phyloP scores from a whole-genome alignment of 2,329 filamentous ascomycete species.

The Graphilbum sp. region DNA sequence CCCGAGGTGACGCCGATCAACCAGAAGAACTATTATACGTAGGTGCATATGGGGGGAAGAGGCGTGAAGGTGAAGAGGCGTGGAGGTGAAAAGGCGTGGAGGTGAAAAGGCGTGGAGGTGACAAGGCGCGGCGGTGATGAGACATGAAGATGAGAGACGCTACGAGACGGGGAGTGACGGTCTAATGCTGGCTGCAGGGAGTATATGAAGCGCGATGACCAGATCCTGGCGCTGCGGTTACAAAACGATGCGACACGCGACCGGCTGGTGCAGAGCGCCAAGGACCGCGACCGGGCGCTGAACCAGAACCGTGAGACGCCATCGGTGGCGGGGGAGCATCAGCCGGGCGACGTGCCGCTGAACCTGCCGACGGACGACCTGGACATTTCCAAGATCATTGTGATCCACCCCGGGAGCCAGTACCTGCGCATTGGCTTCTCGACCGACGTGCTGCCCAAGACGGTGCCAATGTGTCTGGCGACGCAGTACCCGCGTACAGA shows the following conservation, averaged over 20 bases:
- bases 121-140: background rate
- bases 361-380: constrained; percentile 41
- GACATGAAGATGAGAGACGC: background rate
- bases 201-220: constrained; percentile 96
- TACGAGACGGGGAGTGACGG: constrained; percentile 4
- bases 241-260: constrained; percentile 79
- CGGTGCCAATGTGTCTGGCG: constrained; percentile 83
- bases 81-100: constrained; percentile 14
- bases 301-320: constrained; percentile 42
- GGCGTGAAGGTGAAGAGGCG: background rate
- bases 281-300: constrained; percentile 73
- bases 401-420: constrained; percentile 90
- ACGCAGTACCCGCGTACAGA: constrained; percentile 64
- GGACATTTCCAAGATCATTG: constrained; percentile 78
- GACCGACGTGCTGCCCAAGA: constrained; percentile 90
- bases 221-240: constrained; percentile 75
- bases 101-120: too few species aligned
- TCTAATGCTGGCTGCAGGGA: constrained; percentile 40
- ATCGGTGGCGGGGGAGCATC: constrained; percentile 42
- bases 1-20: constrained; percentile 88
- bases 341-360: constrained; percentile 29
- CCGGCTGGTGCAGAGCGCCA: constrained; percentile 67
- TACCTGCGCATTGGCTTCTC: constrained; percentile 88
- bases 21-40: constrained; percentile 99
- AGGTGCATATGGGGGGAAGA: constrained; percentile 17